A percentile compares a stretch with the other conserved stretches of the same genome.
These are phyloP conservation scores for Agrostemma githago DNA, from an alignment of 148 eudicot species.

Conservation along the genomic window DNA sequence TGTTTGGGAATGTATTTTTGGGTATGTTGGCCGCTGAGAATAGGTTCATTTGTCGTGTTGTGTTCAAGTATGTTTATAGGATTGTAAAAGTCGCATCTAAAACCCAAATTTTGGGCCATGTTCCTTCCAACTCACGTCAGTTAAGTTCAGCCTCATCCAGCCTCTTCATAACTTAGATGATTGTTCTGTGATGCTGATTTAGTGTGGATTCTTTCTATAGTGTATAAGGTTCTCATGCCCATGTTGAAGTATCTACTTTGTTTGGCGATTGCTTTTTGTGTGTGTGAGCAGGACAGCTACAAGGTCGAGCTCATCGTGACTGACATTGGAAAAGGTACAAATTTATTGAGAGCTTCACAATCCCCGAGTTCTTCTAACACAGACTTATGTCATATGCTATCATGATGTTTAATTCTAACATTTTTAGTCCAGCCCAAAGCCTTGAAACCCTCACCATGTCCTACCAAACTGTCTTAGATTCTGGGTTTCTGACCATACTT, in stretches of 20 bases:
- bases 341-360: background rate
- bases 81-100: background rate
- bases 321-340: slow-evolving; percentile 83
- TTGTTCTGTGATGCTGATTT: background rate
- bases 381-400: background rate
- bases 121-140: background rate
- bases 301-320: slow-evolving; percentile 59
- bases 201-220: background rate
- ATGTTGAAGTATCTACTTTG: background rate
- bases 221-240: background rate
- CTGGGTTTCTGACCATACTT: background rate
- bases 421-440: background rate
- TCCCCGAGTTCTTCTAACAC: background rate
- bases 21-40: background rate
- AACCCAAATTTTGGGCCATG: background rate
- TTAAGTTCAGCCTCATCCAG: too few relatives aligned
- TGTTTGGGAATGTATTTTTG: background rate
- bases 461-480: background rate
- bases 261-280: background rate
- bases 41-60: background rate
- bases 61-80: background rate
- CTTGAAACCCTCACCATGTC: background rate
- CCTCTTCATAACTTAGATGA: slow-evolving; percentile 1
- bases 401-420: background rate
- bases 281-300: slow-evolving; percentile 55